Evolutionary conservation across 805 yeast species (phyloP).

Genomic region (Yamadazyma philogaea): DNA sequence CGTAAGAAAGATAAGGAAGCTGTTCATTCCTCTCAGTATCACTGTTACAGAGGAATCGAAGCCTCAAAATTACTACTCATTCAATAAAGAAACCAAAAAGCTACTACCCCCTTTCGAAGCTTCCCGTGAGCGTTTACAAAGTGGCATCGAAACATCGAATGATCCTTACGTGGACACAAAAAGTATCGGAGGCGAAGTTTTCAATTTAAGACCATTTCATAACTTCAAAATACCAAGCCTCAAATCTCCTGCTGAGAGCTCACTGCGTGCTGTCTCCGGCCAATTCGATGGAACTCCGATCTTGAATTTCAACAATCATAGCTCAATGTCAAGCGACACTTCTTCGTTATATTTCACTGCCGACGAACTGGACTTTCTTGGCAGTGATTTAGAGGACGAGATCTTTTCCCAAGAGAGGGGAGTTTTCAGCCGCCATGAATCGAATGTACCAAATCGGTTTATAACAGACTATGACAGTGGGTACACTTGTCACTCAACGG

Average conservation of each 20-base stretch:
- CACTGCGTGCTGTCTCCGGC: neutral
- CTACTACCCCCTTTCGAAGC: slow-evolving; percentile 17
- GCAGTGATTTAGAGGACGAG: neutral
- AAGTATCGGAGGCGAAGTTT: slow-evolving; percentile 1
- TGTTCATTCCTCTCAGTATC: slow-evolving; percentile 20
- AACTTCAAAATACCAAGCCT: slow-evolving; percentile 7
- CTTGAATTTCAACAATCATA: neutral
- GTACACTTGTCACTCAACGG: neutral
- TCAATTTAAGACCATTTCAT: slow-evolving; percentile 15
- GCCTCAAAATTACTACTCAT: slow-evolving; percentile 13
- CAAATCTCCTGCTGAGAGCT: neutral
- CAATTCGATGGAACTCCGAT: neutral
- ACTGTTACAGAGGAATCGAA: slow-evolving; percentile 15
- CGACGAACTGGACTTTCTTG: neutral
- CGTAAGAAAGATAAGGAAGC: slow-evolving; percentile 11
- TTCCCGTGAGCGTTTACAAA: neutral
- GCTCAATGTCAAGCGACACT: neutral
- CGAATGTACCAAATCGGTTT: no score
- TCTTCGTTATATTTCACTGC: slow-evolving; percentile 14
- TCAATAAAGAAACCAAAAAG: neutral
- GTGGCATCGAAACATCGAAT: neutral
- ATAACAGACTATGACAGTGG: neutral
- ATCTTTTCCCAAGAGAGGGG: neutral
- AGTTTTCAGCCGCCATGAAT: neutral
- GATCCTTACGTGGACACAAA: neutral